Evolutionary conservation across 2,329 filamentous ascomycete species (phyloP).

Genomic region (Septoria linicola): DNA sequence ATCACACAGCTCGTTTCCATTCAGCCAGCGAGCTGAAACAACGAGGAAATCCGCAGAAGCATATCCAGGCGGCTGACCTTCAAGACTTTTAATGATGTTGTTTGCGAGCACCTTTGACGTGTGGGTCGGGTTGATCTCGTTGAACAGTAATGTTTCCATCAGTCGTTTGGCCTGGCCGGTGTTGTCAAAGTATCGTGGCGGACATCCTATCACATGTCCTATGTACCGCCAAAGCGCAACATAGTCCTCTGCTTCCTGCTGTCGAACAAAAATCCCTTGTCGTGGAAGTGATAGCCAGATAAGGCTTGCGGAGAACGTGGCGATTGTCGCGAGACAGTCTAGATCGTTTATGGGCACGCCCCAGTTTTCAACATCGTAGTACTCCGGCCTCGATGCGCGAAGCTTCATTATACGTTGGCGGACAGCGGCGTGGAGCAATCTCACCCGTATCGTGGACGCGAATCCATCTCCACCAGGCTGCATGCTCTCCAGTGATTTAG

Average conservation of each 20-base stretch:
- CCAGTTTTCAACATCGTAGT: slow-evolving; percentile 59
- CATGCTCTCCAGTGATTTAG: slow-evolving; percentile 62
- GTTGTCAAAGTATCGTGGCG: slow-evolving; percentile 55
- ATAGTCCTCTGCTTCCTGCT: slow-evolving; percentile 66
- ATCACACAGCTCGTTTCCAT: slow-evolving; percentile 63
- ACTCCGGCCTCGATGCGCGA: slow-evolving; percentile 55
- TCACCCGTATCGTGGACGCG: slow-evolving; percentile 64
- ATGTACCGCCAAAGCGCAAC: slow-evolving; percentile 75
- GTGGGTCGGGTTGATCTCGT: slow-evolving; percentile 65
- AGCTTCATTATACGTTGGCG: slow-evolving; percentile 64
- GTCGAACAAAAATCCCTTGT: slow-evolving; percentile 66
- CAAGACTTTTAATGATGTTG: slow-evolving; percentile 71
- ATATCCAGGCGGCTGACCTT: slow-evolving; percentile 64
- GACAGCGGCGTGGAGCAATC: slow-evolving; percentile 67
- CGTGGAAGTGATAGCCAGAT: slow-evolving; percentile 69
- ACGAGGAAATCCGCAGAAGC: slow-evolving; percentile 66
- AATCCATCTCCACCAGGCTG: slow-evolving; percentile 67
- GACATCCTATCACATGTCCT: slow-evolving; percentile 68
- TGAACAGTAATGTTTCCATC: slow-evolving; percentile 66
- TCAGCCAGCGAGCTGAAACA: slow-evolving; percentile 68
- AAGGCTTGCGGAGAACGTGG: slow-evolving; percentile 65
- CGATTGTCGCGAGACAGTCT: slow-evolving; percentile 70
- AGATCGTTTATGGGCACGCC: slow-evolving; percentile 74
- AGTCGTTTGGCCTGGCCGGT: slow-evolving; percentile 57
- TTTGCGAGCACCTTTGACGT: slow-evolving; percentile 66